These are phyloP conservation scores for Calonectria montana DNA, from an alignment of 2,329 filamentous ascomycete species.

Conservation along the genomic window DNA sequence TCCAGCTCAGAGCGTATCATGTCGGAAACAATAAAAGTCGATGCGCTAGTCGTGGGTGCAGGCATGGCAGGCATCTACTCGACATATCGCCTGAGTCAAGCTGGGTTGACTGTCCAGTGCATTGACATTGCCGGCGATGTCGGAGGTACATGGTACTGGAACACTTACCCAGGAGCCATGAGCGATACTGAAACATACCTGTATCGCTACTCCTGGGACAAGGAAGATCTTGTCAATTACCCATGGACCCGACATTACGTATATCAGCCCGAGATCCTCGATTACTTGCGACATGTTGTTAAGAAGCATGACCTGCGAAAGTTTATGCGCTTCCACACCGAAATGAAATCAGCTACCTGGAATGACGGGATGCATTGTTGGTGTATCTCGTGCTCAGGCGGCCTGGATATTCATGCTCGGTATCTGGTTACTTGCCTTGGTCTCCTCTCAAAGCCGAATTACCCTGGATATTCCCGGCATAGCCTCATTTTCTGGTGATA, in stretches of 20 bases:
- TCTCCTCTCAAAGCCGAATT: conserved; percentile 6
- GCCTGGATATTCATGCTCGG: neutral
- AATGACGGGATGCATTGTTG: conserved; percentile 44
- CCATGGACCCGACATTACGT: conserved; percentile 25
- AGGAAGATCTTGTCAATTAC: conserved; percentile 20
- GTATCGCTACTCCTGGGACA: conserved; percentile 29
- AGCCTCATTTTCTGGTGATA: conserved; percentile 44
- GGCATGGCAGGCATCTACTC: conserved; percentile 23
- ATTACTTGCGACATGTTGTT: conserved; percentile 24
- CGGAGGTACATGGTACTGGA: conserved; percentile 28
- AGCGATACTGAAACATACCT: conserved; percentile 24
- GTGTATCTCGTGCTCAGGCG: conserved; percentile 40
- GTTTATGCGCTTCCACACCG: conserved; percentile 54
- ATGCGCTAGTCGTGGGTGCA: conserved; percentile 24
- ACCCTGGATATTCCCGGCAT: conserved; percentile 6
- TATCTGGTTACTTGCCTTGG: conserved; percentile 10
- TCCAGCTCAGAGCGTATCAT: no score
- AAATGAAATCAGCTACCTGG: conserved; percentile 47
- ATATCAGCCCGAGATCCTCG: conserved; percentile 27
- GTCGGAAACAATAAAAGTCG: neutral
- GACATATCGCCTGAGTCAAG: neutral
- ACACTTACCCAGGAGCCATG: conserved; percentile 27
- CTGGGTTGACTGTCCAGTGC: conserved; percentile 10
- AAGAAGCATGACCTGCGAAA: conserved; percentile 39
- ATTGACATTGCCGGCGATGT: conserved; percentile 24